These are phyloP conservation scores for Microascus cirrosus DNA, from an alignment of 2,329 filamentous ascomycete genomes.

Conservation along the genomic window DNA sequence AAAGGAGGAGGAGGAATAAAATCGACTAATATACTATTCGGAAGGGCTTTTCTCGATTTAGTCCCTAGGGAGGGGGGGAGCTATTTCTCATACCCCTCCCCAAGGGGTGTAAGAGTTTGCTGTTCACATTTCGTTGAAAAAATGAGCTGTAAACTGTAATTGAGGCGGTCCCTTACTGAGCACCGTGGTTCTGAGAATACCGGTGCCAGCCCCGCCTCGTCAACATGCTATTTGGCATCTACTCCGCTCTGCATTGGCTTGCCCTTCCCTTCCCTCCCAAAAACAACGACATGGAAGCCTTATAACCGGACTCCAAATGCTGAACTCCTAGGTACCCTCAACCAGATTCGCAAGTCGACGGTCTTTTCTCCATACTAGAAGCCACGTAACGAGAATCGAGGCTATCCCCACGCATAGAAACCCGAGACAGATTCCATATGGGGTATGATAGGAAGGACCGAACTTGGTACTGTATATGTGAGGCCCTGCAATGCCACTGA, in stretches of 20 bases:
- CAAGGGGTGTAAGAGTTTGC: not conserved
- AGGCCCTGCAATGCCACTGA: constrained; percentile 34
- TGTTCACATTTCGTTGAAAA: not conserved
- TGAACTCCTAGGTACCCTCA: not conserved
- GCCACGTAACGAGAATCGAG: not conserved
- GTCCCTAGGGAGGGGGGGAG: not conserved
- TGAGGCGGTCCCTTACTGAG: not conserved
- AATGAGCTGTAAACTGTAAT: not conserved
- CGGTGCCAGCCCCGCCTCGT: not conserved
- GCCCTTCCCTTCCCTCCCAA: too few relatives aligned
- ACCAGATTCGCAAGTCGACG: not conserved
- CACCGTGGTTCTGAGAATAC: not conserved
- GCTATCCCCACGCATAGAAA: not conserved
- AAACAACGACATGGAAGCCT: too few relatives aligned
- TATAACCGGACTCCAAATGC: too few relatives aligned
- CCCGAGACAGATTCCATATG: not conserved
- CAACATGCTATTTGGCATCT: too few relatives aligned
- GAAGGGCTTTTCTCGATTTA: not conserved
- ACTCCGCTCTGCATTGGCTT: too few relatives aligned
- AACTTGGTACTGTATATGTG: constrained; percentile 33
- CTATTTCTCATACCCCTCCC: not conserved
- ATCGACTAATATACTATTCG: not conserved
- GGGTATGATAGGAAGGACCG: constrained; percentile 26
- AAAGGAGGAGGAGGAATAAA: not conserved
- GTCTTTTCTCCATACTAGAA: not conserved